Base-by-base conservation (phyloP, 352 stramenopile species). In the Phytophthora brassicae region DNA sequence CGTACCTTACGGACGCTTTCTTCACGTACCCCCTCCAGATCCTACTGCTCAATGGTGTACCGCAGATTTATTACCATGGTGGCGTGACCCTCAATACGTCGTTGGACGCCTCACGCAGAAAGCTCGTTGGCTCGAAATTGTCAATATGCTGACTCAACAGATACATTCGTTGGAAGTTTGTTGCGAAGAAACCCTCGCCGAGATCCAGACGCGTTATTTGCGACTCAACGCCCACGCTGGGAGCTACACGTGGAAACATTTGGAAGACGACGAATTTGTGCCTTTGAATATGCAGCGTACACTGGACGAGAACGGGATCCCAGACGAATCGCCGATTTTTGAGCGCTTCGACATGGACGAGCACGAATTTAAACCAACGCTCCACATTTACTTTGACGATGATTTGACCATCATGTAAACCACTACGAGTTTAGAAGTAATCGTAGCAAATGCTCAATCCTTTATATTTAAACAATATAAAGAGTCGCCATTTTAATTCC, bases 381-480 rank as follows among this genome's bases (percentile, higher is more conserved):
- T 98, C 17, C 89, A 97, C 64, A 75, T 97, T 31, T 98, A 97
- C 79, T 98, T 89, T 56, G 96, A 97, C 65, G 92, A 98, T 66
- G 92, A 98, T 65, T 77, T 98, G 36, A 97, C 92, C 23, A 56
- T 92, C 50, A 46, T 78, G 55, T 93, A 58, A 49, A 9, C 24
- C n/a, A 39, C 29, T 5, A 35, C 6, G n/a, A 8, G 6, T 29
- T 43, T 44, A 17, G 20, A 4, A 16, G 39, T 24, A 28, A 22
- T n/a, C 13, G 26, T 3, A 26, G 22, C 22, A 16, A 35, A 49
- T 31, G 33, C 22, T 20, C 23, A 11, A 20, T 44, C 43, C 6
- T 49, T 49, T 23, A 49, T 49, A 49, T 35, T 23, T 23, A 33
- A 28, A 49, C 26, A 31, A 44, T 16, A 17, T 12, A 22, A 49